Base-by-base conservation (phyloP, 2,329 filamentous ascomycete species). In the Zalaria obscura region DNA sequence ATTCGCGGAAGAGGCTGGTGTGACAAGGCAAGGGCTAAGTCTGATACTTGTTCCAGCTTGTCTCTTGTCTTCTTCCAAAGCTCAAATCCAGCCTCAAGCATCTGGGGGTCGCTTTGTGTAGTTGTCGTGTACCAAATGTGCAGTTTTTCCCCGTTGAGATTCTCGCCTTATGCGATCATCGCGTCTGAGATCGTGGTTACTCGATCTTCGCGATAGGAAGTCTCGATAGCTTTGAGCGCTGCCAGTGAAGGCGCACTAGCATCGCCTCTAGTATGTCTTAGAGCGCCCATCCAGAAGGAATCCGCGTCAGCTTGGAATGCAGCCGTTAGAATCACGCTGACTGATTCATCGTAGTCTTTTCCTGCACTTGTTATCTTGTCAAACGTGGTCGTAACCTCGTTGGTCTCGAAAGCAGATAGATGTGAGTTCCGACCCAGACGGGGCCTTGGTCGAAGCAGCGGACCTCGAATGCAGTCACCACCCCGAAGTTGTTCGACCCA, bases 401-500 rank as follows among this genome's bases (percentile, higher is more conserved):
- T 32, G 7, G 7, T 32, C n/a, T 32, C 29, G 7, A 7, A 32
- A 7, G n/a, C 33, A 43, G 52, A 47, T 60, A 66, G 29, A 67
- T 42, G 18, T 62, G 55, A 47, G 62, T 64, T 9, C 66, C 66
- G 40, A 64, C 65, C 66, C 66, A 69, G 40, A 67, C 41, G 35
- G 48, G 31, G 6, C 4, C 31, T 36, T 5, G 18, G 6, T 26
- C n/a, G 25, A 41, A 29, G 27, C 29, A 32, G 29, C n/a, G 29
- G 7, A 32, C 29, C 29, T 32, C 29, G 51, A 73, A 72, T 38
- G 69, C 62, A 0, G 62, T 62, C 2, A 66, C 63, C 4, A 66
- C 57, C 4, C 65, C 66, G 42, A 68, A 68, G 41, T 64, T 66
- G 43, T 64, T 60, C 0, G 65, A 64, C 1, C 65, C 66, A 25